phyloP scores from a whole-genome alignment of 768 basidiomycete species.

The Ephemerocybe angulata region DNA sequence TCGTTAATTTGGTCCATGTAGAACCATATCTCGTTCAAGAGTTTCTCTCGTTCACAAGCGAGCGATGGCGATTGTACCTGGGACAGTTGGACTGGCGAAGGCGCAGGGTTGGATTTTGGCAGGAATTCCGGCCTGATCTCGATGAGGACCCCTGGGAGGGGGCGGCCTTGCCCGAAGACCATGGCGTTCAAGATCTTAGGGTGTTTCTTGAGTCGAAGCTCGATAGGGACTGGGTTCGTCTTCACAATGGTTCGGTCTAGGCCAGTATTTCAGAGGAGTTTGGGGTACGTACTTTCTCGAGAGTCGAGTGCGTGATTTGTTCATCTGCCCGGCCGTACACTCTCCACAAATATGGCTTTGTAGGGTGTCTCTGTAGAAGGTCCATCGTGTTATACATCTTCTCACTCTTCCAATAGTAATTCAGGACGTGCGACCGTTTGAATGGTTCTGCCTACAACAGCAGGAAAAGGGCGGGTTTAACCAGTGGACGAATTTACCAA shows the following conservation, averaged over 20 bases:
- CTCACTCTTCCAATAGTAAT: constrained; percentile 27
- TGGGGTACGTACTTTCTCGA: constrained; percentile 28
- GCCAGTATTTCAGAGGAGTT: too few species aligned
- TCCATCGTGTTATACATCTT: constrained; percentile 36
- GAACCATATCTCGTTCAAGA: constrained; percentile 17
- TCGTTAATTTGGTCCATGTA: constrained; percentile 43
- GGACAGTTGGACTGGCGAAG: constrained; percentile 24
- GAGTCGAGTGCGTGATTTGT: constrained; percentile 38
- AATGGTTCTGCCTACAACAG: neutral
- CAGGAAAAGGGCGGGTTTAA: too few species aligned
- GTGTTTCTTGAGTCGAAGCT: neutral
- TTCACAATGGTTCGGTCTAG: neutral
- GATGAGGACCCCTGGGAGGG: constrained; percentile 32
- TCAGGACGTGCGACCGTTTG: constrained; percentile 19
- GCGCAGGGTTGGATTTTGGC: constrained; percentile 21
- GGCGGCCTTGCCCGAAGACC: constrained; percentile 41
- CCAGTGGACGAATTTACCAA: too few species aligned
- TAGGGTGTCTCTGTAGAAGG: constrained; percentile 37
- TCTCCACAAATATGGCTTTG: constrained; percentile 30
- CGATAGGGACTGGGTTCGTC: constrained; percentile 11
- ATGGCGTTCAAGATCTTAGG: constrained; percentile 19
- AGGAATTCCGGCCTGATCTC: constrained; percentile 26
- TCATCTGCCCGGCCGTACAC: constrained; percentile 42
- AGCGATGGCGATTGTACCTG: constrained; percentile 40
- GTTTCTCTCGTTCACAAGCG: constrained; percentile 1